phyloP scores from a whole-genome alignment of 2,329 filamentous ascomycete genomes.

The Aspergillus sp. region DNA sequence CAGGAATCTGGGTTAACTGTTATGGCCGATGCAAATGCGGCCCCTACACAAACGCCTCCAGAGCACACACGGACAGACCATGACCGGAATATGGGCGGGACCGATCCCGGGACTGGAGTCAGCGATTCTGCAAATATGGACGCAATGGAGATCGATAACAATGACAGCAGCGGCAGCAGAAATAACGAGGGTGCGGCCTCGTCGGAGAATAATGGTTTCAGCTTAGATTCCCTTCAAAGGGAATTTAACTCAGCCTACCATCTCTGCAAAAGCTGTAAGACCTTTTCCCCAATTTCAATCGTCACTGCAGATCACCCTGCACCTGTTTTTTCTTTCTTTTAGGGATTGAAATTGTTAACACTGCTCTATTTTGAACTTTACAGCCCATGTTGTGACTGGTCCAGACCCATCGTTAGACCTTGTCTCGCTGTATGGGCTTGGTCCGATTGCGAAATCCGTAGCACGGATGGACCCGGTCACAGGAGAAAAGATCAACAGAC shows the following conservation, averaged over 20 bases:
- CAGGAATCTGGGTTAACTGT: conserved; percentile 13
- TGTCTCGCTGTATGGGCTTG: conserved; percentile 52
- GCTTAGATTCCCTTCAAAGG: conserved; percentile 39
- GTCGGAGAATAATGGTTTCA: conserved; percentile 21
- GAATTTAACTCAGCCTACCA: conserved; percentile 43
- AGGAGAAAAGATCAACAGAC: conserved; percentile 59
- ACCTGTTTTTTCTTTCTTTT: conserved; percentile 16
- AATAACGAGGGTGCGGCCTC: conserved; percentile 14
- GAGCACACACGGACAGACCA: conserved; percentile 31
- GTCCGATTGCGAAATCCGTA: conserved; percentile 51
- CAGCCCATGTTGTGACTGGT: conserved; percentile 44
- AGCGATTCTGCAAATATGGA: conserved; percentile 16
- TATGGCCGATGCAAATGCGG: conserved; percentile 10
- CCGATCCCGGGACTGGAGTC: conserved; percentile 11
- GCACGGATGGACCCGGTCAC: conserved; percentile 54
- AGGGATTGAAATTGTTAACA: conserved; percentile 38
- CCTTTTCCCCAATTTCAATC: conserved; percentile 34
- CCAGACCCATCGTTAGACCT: conserved; percentile 55
- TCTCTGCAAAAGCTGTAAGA: conserved; percentile 47
- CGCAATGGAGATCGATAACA: conserved; percentile 11
- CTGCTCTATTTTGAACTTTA: conserved; percentile 22
- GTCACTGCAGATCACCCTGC: conserved; percentile 25
- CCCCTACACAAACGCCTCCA: conserved; percentile 14
- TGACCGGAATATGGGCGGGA: conserved; percentile 20
- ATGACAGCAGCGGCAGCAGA: conserved; percentile 37